Evolutionary conservation across 2,329 filamentous ascomycete genomes (phyloP).

Genomic region (Zymoseptoria brevis): DNA sequence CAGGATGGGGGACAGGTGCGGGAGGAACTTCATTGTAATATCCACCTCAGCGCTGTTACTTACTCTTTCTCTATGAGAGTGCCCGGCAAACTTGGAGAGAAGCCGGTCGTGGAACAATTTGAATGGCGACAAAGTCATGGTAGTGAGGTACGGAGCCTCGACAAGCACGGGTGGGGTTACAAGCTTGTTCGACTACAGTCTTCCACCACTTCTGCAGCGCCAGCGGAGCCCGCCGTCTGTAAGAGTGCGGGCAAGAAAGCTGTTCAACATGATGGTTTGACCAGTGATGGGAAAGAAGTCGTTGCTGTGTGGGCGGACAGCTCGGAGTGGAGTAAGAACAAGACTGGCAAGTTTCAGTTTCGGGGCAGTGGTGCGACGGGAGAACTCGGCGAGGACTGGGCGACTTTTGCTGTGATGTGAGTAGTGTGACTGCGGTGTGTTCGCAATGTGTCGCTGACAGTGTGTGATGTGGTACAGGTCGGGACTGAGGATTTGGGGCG

Average conservation of each 20-base stretch:
- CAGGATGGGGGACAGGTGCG: background rate
- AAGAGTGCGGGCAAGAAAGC: conserved; percentile 1
- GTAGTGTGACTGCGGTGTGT: conserved; percentile 11
- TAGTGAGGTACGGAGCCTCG: conserved; percentile 11
- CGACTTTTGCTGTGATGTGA: conserved; percentile 11
- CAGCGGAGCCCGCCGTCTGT: background rate
- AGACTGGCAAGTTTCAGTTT: conserved; percentile 13
- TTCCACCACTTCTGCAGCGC: background rate
- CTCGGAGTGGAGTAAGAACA: conserved; percentile 12
- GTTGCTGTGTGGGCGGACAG: conserved; percentile 17
- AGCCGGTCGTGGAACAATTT: conserved; percentile 8
- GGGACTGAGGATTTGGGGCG: background rate
- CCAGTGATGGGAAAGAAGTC: conserved; percentile 15
- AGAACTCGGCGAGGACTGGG: conserved; percentile 10
- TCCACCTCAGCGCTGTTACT: conserved; percentile 2
- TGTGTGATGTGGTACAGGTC: background rate
- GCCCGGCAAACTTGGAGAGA: background rate
- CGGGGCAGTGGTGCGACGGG: conserved; percentile 8
- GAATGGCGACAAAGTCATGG: conserved; percentile 16
- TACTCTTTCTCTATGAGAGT: conserved; percentile 8
- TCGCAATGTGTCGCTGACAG: background rate
- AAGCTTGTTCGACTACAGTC: conserved; percentile 13
- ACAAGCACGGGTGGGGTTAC: conserved; percentile 10
- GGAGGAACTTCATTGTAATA: conserved; percentile 1
- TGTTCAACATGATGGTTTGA: background rate